These are phyloP conservation scores for Debaryomyces nepalensis DNA, from an alignment of 1,139 yeast genomes.

Conservation along the genomic window DNA sequence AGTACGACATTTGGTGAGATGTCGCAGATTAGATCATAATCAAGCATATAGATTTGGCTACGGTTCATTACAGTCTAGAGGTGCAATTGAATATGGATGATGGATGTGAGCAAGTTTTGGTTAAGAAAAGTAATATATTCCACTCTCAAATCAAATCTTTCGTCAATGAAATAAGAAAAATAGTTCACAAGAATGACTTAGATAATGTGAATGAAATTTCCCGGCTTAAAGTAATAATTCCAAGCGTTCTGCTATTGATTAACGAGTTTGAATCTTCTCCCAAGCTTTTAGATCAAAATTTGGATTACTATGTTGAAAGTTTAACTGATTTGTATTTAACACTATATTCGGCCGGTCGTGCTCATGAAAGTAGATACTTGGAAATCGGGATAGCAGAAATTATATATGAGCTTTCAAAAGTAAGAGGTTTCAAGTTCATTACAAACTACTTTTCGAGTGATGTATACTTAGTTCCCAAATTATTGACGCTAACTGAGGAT, in stretches of 20 bases:
- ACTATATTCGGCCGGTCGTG: not conserved
- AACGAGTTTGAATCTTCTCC: slow-evolving; percentile 63
- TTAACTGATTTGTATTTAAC: slow-evolving; percentile 35
- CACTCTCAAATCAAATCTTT: slow-evolving; percentile 19
- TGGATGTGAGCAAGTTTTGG: slow-evolving; percentile 21
- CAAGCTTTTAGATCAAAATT: slow-evolving; percentile 48
- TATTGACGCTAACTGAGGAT: slow-evolving; percentile 30
- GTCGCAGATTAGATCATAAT: slow-evolving; percentile 1
- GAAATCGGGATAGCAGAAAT: slow-evolving; percentile 29
- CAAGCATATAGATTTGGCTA: not conserved
- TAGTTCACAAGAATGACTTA: not conserved
- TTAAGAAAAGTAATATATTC: slow-evolving; percentile 25
- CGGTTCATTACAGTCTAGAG: no score
- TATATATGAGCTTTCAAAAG: slow-evolving; percentile 64
- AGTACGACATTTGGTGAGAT: slow-evolving; percentile 3
- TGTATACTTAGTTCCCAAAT: slow-evolving; percentile 49
- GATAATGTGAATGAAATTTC: slow-evolving; percentile 3
- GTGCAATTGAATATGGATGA: slow-evolving; percentile 26
- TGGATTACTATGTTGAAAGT: slow-evolving; percentile 36
- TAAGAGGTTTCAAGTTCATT: slow-evolving; percentile 67
- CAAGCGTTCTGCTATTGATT: slow-evolving; percentile 19
- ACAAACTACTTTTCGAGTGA: slow-evolving; percentile 64
- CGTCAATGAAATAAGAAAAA: slow-evolving; percentile 1
- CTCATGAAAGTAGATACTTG: slow-evolving; percentile 2
- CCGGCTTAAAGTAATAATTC: slow-evolving; percentile 6